Base-by-base conservation (phyloP, 2,329 filamentous ascomycete species). In the Aspergillus aculeatus region DNA sequence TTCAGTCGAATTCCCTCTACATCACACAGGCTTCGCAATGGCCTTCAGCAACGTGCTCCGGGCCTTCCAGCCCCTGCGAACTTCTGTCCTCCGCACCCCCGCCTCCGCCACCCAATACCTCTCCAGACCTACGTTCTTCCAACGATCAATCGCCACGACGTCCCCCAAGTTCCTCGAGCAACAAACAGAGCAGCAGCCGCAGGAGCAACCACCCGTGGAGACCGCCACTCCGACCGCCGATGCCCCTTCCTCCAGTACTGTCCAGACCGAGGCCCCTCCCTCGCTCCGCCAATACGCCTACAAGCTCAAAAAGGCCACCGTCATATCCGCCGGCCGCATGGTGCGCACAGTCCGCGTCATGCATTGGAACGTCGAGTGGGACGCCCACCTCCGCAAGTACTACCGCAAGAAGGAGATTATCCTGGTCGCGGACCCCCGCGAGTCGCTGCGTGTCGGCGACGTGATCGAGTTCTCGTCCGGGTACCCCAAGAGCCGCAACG, bases 381-480 rank as follows among this genome's bases (percentile, higher is more conserved):
- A 79, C 66, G 65, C 69, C 23, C 66, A 72, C 49, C 68, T 79
- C 47, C 72, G 70, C 57, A 77, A 77, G 64, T 66, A 61, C 54
- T 79, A 75, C 66, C 72, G 73, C 2, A 66, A 73, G 57, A 68
- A 70, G 44, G 74, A 69, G 12, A 68, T 64, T 12, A 73, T 69
- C 60, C 62, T 75, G 7, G 77, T 79, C 1, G 67, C 72, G 1
- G 77, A 79, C 60, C 77, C 77, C 12, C 69, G 66, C 56, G 72
- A 78, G 64, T 78, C 76, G 7, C 69, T 78, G 38, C 75, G 77
- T 47, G 71, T 76, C 44, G 77, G 77, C n/a, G 77, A 79, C 56
- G 74, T 78, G 54, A 75, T 79, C 58, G 75, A 79, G 61, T 79
- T 79, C 60, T 74, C 75, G 56, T 77, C 74, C 7, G 77, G 76